Percentiles rank a stretch among this genome's conserved stretches.
Conservation (phyloP, 106 monocot genomes). For the Xerophyta viscosa region DNA sequence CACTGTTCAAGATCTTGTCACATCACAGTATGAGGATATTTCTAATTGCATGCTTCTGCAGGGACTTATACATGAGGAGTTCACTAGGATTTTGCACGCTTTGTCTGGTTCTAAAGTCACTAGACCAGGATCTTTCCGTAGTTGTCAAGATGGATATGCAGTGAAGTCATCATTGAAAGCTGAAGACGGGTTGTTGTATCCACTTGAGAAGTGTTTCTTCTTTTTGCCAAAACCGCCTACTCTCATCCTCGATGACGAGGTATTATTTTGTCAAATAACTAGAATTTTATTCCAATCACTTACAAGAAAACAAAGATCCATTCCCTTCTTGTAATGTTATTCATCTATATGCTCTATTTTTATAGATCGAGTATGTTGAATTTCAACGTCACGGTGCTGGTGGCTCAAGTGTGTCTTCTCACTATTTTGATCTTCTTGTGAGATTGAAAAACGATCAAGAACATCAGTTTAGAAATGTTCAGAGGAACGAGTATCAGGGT, state of each 20-base stretch:
- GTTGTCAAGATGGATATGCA: slow-evolving; percentile 96
- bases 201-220: slow-evolving; percentile 98
- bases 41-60: slow-evolving; percentile 12
- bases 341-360: background rate
- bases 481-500: slow-evolving; percentile 94
- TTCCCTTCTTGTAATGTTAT: background rate
- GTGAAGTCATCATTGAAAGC: slow-evolving; percentile 99
- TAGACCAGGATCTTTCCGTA: slow-evolving; percentile 82
- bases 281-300: background rate
- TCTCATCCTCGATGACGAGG: slow-evolving; percentile 99
- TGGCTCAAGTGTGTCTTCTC: slow-evolving; percentile 91
- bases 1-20: background rate
- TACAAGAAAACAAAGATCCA: no score
- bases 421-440: slow-evolving; percentile 99
- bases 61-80: slow-evolving; percentile 93
- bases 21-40: background rate
- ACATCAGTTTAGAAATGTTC: slow-evolving; percentile 95
- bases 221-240: slow-evolving; percentile 97
- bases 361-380: slow-evolving; percentile 58
- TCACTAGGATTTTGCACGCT: slow-evolving; percentile 76
- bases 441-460: slow-evolving; percentile 95
- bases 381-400: slow-evolving; percentile 98
- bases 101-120: slow-evolving; percentile 95
- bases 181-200: slow-evolving; percentile 97
- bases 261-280: slow-evolving; percentile 6